Evolutionary conservation across 73 alveolate genomes (phyloP), one percentile per base, ranked within the genome.

Genomic region (Paramecium pentaurelia): DNA sequence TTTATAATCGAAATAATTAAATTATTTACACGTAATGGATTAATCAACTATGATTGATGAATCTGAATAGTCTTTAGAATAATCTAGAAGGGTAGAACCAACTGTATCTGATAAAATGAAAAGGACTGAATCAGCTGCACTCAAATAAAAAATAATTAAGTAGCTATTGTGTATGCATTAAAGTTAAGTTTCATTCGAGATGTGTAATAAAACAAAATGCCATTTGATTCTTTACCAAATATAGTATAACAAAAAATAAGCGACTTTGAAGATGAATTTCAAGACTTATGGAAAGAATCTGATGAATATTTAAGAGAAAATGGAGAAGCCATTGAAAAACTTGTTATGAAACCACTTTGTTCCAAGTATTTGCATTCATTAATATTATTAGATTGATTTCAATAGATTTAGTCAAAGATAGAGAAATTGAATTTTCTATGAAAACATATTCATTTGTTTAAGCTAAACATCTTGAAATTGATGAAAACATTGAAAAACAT

Each of bases 321-420:
- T 80, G 91, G 91, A 8, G 91, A 80, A 47, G 91, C 77, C 16
- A 45, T 80, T 44, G 91, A 80, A 80, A 80, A 47, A 36, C 47
- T 80, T 27, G 75, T 80, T 27, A 40, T 80, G 73, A 80, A 80
- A 80, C 91, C 91, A 80, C 51, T 80, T 18, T 42, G 71, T 28
- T 42, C 42, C 5, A 80, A 80, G 91, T 80, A 80, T 25, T 9
- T 10, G 0, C 1, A 80, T 42, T n/a, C 1, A 20, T 45, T 16
- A 2, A 18, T 4, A 7, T n/a, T 7, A 11, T 22, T 9, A 80
- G 91, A 47, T 80, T 80, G 30, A 80, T 80, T 7, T 27, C 47
- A 42, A 80, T 80, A 8, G 91, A 80, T 80, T 58, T 45, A 2
- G 14, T 49, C 20, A 80, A 49, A 80, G 91, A 80, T 80, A 44